Percentiles rank a stretch among this genome's conserved stretches.
Conservation (phyloP, 257 asterid species). For the Scutellaria minor region DNA sequence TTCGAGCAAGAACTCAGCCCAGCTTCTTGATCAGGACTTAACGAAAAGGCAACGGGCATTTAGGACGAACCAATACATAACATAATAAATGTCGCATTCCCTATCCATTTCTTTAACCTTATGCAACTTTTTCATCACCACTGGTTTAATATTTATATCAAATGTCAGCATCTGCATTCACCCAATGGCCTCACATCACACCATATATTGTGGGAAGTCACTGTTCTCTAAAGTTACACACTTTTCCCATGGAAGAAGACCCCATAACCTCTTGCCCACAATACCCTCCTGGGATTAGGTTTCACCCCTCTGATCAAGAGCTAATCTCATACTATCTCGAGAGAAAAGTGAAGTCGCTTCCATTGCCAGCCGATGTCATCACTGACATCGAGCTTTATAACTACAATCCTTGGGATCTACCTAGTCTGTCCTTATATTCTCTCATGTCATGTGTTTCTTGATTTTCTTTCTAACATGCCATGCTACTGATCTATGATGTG, state of each 20-base stretch:
- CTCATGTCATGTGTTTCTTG: not conserved
- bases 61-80: too few species aligned
- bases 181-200: not conserved
- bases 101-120: constrained; percentile 18
- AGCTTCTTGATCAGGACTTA: too few species aligned
- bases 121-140: not conserved
- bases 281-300: constrained; percentile 73
- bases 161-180: constrained; percentile 30
- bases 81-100: not conserved
- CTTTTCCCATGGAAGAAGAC: constrained; percentile 39
- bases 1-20: too few species aligned
- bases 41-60: too few species aligned
- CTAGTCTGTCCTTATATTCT: constrained; percentile 46
- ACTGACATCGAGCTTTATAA: constrained; percentile 61
- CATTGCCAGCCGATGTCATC: constrained; percentile 54
- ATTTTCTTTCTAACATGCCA: not conserved
- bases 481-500: too few species aligned
- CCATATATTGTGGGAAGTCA: constrained; percentile 29
- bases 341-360: constrained; percentile 55
- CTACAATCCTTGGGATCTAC: constrained; percentile 74
- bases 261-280: constrained; percentile 32
- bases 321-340: constrained; percentile 54
- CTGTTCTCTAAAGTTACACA: constrained; percentile 28
- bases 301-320: constrained; percentile 72
- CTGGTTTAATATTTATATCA: constrained; percentile 16